phyloP scores from a whole-genome alignment of 805 yeast species.

The Pichia exigua region DNA sequence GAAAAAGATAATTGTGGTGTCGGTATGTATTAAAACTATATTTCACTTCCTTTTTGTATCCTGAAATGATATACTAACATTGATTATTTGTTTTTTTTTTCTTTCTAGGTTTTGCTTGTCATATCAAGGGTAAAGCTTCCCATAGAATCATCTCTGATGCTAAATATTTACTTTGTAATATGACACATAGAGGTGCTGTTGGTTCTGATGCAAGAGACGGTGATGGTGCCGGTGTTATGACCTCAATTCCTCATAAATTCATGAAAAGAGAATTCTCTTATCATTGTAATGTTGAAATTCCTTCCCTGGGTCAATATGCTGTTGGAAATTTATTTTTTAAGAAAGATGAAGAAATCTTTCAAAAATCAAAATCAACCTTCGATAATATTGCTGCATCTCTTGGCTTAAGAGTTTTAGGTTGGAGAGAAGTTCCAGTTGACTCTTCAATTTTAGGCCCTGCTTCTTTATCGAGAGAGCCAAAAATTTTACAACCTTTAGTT shows the following conservation, averaged over 20 bases:
- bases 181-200: conserved; percentile 99
- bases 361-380: conserved; percentile 66
- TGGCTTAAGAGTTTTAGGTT: conserved; percentile 79
- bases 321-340: conserved; percentile 93
- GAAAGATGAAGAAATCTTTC: conserved; percentile 66
- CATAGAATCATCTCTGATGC: conserved; percentile 95
- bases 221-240: conserved; percentile 97
- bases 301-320: conserved; percentile 81
- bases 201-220: conserved; percentile 95
- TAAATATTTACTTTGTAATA: conserved; percentile 77
- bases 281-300: conserved; percentile 58
- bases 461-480: conserved; percentile 87
- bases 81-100: background rate
- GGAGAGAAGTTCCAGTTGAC: conserved; percentile 95
- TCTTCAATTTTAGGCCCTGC: conserved; percentile 94
- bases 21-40: conserved; percentile 29
- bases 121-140: conserved; percentile 78
- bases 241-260: conserved; percentile 86
- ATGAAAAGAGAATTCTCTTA: conserved; percentile 77
- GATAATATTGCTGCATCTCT: conserved; percentile 70
- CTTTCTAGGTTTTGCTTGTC: conserved; percentile 66
- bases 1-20: conserved; percentile 99
- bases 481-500: conserved; percentile 86
- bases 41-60: background rate
- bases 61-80: conserved; percentile 1